Conservation (phyloP, 345 rosid species). For the Eucalyptus victrix region DNA sequence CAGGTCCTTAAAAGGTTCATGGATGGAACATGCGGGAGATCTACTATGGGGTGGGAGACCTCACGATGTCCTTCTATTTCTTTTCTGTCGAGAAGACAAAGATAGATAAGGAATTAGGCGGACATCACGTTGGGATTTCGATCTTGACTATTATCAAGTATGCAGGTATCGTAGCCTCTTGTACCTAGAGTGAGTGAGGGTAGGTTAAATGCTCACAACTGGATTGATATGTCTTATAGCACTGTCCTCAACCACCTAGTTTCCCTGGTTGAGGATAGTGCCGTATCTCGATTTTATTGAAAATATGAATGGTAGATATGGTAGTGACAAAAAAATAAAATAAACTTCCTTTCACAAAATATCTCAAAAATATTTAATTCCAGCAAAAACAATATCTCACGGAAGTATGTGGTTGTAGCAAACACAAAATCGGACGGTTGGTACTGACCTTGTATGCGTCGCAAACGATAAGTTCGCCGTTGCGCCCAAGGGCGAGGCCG, state of each 20-base stretch:
- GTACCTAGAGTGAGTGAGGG: accelerated
- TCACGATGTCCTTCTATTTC: accelerated
- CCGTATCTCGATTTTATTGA: too few species aligned
- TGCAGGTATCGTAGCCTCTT: accelerated
- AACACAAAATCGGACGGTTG: not conserved
- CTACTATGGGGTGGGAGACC: too few species aligned
- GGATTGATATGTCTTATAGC: accelerated
- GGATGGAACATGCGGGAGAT: too few species aligned
- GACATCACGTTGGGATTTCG: accelerated
- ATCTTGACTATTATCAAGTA: too few species aligned
- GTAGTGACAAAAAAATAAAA: too few species aligned
- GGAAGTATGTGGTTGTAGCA: not conserved
- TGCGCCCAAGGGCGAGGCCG: slow-evolving; percentile 45
- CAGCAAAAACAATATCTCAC: not conserved
- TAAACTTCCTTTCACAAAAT: too few species aligned
- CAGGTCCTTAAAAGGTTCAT: too few species aligned
- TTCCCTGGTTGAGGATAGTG: accelerated
- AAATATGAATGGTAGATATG: too few species aligned
- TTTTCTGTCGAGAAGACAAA: too few species aligned
- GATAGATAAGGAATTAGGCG: accelerated
- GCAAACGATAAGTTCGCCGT: slow-evolving; percentile 43
- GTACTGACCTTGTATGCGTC: slow-evolving; percentile 49
- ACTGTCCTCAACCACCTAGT: too few species aligned
- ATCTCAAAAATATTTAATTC: not conserved
- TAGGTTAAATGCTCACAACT: too few species aligned